These are phyloP conservation scores for Scheffersomyces segobiensis DNA, from an alignment of 1,139 yeast genomes.

Conservation along the genomic window DNA sequence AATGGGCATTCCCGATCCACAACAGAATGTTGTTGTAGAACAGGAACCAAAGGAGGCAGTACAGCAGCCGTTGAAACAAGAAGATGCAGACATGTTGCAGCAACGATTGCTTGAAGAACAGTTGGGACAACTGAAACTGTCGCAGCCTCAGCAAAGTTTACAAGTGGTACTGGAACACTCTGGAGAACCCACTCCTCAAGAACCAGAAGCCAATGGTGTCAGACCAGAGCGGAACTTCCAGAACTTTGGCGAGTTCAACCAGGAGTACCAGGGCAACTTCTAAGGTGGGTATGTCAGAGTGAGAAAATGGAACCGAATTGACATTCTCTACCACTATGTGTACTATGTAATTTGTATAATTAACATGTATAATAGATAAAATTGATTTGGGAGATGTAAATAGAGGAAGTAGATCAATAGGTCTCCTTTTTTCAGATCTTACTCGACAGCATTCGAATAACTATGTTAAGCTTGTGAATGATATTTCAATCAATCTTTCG, in stretches of 20 bases:
- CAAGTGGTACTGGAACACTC: slow-evolving; percentile 3
- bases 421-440: no score
- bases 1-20: slow-evolving; percentile 1
- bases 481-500: neutral
- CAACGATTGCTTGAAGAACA: slow-evolving; percentile 16
- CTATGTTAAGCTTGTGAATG: no score
- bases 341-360: neutral
- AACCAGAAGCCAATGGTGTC: neutral
- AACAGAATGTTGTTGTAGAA: neutral
- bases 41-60: slow-evolving; percentile 3
- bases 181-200: neutral
- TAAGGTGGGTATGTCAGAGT: neutral
- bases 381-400: neutral
- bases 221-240: slow-evolving; percentile 6
- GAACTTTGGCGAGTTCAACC: slow-evolving; percentile 7
- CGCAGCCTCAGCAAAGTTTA: slow-evolving; percentile 6
- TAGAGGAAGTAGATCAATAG: neutral
- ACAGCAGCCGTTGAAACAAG: slow-evolving; percentile 10
- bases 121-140: slow-evolving; percentile 10
- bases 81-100: slow-evolving; percentile 11
- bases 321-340: neutral
- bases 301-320: neutral
- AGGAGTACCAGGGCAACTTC: slow-evolving; percentile 11
- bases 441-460: no score
- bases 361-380: neutral